A percentile compares a stretch with the other conserved stretches of the same genome.
phyloP scores from a whole-genome alignment of 2,329 filamentous ascomycete species.

The Coleophoma cylindrospora region DNA sequence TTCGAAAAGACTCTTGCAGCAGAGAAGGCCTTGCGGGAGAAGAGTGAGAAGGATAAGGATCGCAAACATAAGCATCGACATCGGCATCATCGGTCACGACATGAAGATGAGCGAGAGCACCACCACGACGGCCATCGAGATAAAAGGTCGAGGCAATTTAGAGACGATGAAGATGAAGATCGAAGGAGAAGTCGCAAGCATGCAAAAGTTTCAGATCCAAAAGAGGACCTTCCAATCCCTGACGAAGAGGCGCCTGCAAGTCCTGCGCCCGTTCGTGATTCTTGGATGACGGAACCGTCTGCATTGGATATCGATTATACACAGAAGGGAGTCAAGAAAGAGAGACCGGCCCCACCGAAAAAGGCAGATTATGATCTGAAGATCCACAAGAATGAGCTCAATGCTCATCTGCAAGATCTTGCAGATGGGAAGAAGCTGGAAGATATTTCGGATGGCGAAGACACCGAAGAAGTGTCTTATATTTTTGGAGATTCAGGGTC shows the following conservation, averaged over 20 bases:
- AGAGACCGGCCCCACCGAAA: conserved; percentile 35
- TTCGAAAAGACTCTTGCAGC: conserved; percentile 74
- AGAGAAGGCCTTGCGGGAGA: conserved; percentile 51
- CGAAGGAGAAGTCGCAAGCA: conserved; percentile 25
- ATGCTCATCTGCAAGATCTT: conserved; percentile 58
- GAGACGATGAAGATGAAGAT: conserved; percentile 30
- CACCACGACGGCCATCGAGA: conserved; percentile 52
- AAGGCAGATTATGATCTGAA: conserved; percentile 27
- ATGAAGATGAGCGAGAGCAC: conserved; percentile 27
- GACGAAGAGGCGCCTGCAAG: conserved; percentile 39
- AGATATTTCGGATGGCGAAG: conserved; percentile 43
- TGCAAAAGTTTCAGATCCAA: conserved; percentile 39
- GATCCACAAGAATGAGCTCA: conserved; percentile 77
- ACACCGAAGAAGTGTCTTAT: conserved; percentile 66
- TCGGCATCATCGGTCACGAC: conserved; percentile 24
- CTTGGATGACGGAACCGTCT: conserved; percentile 92
- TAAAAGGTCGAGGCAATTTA: conserved; percentile 51
- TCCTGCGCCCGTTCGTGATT: conserved; percentile 52
- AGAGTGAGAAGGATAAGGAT: conserved; percentile 38
- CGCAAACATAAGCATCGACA: conserved; percentile 30
- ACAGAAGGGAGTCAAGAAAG: conserved; percentile 51
- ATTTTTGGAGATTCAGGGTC: conserved; percentile 86
- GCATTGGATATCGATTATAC: conserved; percentile 81
- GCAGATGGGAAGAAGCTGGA: conserved; percentile 51
- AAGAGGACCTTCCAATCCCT: conserved; percentile 45